Conservation (phyloP, 345 rosid genomes). For the Acer campestre region DNA sequence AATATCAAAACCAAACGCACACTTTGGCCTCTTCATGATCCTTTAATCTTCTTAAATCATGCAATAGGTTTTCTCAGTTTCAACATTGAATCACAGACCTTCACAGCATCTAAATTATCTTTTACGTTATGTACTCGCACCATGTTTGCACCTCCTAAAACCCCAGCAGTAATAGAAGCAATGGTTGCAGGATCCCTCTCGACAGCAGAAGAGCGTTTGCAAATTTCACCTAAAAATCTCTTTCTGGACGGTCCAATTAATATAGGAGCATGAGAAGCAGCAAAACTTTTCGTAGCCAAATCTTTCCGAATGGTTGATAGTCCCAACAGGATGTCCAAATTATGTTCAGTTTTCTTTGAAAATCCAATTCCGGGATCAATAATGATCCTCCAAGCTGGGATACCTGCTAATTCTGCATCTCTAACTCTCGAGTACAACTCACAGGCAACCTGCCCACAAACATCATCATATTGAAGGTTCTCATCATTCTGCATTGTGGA, state of each 20-base stretch:
- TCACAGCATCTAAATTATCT: slow-evolving; percentile 76
- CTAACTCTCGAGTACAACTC: slow-evolving; percentile 57
- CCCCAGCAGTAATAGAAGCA: slow-evolving; percentile 66
- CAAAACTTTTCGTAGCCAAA: slow-evolving; percentile 69
- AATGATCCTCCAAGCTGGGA: slow-evolving; percentile 92
- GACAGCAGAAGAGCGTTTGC: slow-evolving; percentile 52
- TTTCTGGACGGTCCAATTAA: slow-evolving; percentile 87
- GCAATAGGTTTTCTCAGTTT: slow-evolving; percentile 18
- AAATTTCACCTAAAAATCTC: slow-evolving; percentile 82
- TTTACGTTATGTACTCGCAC: slow-evolving; percentile 86
- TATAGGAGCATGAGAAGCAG: slow-evolving; percentile 68
- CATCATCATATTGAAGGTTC: slow-evolving; percentile 66
- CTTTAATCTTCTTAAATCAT: slow-evolving; percentile 5
- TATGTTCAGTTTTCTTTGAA: slow-evolving; percentile 72
- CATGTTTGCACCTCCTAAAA: slow-evolving; percentile 81
- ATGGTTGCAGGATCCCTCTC: slow-evolving; percentile 91
- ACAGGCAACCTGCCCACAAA: slow-evolving; percentile 69
- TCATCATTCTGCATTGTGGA: slow-evolving; percentile 76
- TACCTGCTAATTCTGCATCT: slow-evolving; percentile 75
- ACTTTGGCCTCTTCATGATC: background rate
- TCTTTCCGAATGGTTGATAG: slow-evolving; percentile 60
- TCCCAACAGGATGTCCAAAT: slow-evolving; percentile 66
- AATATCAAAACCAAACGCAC: background rate
- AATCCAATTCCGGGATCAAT: slow-evolving; percentile 91
- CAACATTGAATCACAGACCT: slow-evolving; percentile 76